Conservation (phyloP, 2,329 filamentous ascomycete species). For the Aureobasidium leucospermi region DNA sequence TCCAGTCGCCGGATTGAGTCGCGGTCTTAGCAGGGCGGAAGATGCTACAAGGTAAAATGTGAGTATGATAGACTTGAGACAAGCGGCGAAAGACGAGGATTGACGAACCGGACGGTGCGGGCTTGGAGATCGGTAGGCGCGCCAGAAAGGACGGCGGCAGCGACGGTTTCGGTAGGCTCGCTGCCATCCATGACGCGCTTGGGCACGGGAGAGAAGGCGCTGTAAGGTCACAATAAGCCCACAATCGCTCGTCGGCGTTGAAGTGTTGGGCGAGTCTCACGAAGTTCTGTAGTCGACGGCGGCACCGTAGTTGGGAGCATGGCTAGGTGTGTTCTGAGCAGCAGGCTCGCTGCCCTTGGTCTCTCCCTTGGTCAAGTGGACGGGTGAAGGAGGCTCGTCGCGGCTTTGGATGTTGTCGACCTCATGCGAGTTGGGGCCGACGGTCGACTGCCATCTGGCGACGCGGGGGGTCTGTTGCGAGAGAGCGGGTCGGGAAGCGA, state of each 20-base stretch:
- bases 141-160: constrained; percentile 82
- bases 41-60: constrained; percentile 55
- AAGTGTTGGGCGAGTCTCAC: constrained; percentile 46
- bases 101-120: constrained; percentile 75
- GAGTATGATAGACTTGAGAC: constrained; percentile 15
- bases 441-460: constrained; percentile 23
- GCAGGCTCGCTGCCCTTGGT: constrained; percentile 46
- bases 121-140: constrained; percentile 91
- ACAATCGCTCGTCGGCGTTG: background rate
- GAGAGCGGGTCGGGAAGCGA: constrained; percentile 17
- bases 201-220: constrained; percentile 84
- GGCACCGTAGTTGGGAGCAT: constrained; percentile 74
- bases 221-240: constrained; percentile 35
- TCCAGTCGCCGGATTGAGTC: constrained; percentile 88
- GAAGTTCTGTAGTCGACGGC: constrained; percentile 84
- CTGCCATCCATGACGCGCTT: constrained; percentile 85
- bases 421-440: constrained; percentile 28
- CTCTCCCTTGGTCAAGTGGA: constrained; percentile 23
- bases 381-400: constrained; percentile 15
- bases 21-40: constrained; percentile 89
- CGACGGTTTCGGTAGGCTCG: constrained; percentile 65
- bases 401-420: constrained; percentile 22
- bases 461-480: background rate
- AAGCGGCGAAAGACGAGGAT: background rate
- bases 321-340: constrained; percentile 47